Evolutionary conservation across 2,329 filamentous ascomycete species (phyloP), one percentile per base, ranked within the genome.

Genomic region (Hymenoscyphus fructigenus): DNA sequence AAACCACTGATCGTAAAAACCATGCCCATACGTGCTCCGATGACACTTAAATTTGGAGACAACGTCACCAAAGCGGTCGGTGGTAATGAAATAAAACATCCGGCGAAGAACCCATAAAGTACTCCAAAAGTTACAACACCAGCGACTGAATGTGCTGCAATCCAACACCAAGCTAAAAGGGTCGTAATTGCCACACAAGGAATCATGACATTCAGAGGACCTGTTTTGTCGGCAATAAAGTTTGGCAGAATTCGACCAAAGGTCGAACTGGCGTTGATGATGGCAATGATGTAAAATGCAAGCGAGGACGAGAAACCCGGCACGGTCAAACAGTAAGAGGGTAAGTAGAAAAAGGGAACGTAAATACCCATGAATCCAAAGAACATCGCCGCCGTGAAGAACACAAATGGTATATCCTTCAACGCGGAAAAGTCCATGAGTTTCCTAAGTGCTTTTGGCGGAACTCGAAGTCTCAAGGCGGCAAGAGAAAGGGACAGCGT

Each of bases 61-160:
- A 83, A 69, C 1, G 66, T 69, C 5, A 75, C 74, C 59, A 82
- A 77, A 56, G 75, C 73, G 0, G 79, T 75, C 0, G 79, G 76
- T 5, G 78, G 78, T 36, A 82, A 69, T 0, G 78, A 74, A 57
- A 81, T 76, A 70, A 81, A 76, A 50, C 78, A 77, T 53, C 80
- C 81, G 26, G 74, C 76, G 2, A 83, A 83, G 58, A 91, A 79
- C 1, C 90, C 90, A 71, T 89, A 91, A 63, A 88, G 80, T 0
- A 81, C 78, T 0, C 84, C 78, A 82, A 90, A 92, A 0, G 79
- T 80, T 71, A 90, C 91, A 32, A 91, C 76, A 0, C 83, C 82
- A 0, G 76, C 59, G 0, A 73, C 69, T 14, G 68, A 75, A 5
- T 72, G 10, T 15, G 79, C 76, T 0, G 75, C 75, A 3, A 80